phyloP scores from a whole-genome alignment of 208 protist species.

The Trypanosoma theileri region DNA sequence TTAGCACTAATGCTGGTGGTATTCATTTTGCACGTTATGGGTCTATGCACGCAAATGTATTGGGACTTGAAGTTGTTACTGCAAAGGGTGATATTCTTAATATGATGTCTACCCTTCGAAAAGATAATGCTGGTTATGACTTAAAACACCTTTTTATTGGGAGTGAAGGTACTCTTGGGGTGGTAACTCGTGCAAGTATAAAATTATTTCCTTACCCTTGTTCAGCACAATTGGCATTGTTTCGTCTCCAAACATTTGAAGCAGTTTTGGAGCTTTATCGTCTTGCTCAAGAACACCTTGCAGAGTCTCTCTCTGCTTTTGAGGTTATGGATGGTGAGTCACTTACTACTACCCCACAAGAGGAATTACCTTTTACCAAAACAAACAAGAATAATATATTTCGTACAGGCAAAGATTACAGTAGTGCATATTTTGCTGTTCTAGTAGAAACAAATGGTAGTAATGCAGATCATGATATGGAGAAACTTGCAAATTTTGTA shows the following conservation, averaged over 20 bases:
- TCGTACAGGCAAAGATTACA: slow-evolving; percentile 40
- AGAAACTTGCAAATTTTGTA: slow-evolving; percentile 64
- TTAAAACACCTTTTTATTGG: slow-evolving; percentile 97
- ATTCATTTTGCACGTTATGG: slow-evolving; percentile 95
- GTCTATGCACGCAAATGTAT: slow-evolving; percentile 92
- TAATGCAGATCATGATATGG: slow-evolving; percentile 88
- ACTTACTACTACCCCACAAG: slow-evolving; percentile 55
- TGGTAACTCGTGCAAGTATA: slow-evolving; percentile 88
- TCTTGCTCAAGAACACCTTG: slow-evolving; percentile 78
- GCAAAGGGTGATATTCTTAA: slow-evolving; percentile 78
- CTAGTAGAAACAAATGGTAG: slow-evolving; percentile 94
- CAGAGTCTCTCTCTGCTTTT: slow-evolving; percentile 93
- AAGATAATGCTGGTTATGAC: slow-evolving; percentile 97
- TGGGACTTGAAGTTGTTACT: slow-evolving; percentile 94
- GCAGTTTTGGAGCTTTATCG: slow-evolving; percentile 69
- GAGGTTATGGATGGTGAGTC: slow-evolving; percentile 92
- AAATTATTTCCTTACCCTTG: slow-evolving; percentile 53
- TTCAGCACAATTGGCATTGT: slow-evolving; percentile 85
- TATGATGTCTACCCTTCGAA: slow-evolving; percentile 82
- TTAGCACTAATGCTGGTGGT: slow-evolving; percentile 97
- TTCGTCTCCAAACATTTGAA: slow-evolving; percentile 71
- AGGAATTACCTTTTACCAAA: slow-evolving; percentile 45
- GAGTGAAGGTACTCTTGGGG: slow-evolving; percentile 95
- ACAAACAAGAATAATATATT: slow-evolving; percentile 47
- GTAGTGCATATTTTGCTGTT: slow-evolving; percentile 81